Evolutionary conservation across 1,284 basidiomycete species (phyloP), one percentile per base, ranked within the genome.

Genomic region (Ceratobasidium sp.): DNA sequence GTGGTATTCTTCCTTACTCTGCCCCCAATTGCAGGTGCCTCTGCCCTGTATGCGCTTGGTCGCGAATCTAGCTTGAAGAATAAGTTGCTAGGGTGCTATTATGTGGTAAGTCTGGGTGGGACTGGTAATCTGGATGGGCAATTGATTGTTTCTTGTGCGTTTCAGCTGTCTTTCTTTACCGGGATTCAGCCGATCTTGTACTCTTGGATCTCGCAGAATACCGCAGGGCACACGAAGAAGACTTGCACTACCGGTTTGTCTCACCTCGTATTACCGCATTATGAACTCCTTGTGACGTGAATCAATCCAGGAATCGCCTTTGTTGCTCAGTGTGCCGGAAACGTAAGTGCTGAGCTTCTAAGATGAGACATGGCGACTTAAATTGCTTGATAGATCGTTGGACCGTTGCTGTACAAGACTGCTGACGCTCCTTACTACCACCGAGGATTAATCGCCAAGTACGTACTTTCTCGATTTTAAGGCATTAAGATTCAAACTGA

Each of bases 181-280:
- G 82, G 78, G 0, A 64, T 84, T 44, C 83, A 83, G 71, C 84
- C 85, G 1, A 84, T 86, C 83, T 78, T 85, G 2, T 85, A 86
- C 74, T 81, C 82, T 0, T 86, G 85, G 84, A 81, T 81, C 44
- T 79, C 83, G 0, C 85, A 85, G 75, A 86, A 86, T 73, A 84
- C 84, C 15, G 84, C 84, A 29, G 85, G 85, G 0, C 84, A 85
- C 73, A 85, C 85, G 0, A 86, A 85, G 79, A 85, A 85, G 76
- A 79, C 81, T 0, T 82, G 81, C 59, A 85, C 83, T 0, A 84
- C 83, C 14, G 84, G 71, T 73, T 19, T 0, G 67, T 48, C 27
- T 22, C 41, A 11, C 11, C 41, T 1, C 24, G 19, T 19, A 22
- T 31, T 50, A 50, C 1, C 45, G 6, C 9, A 33, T 51, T 33